A percentile compares a stretch with the other conserved stretches of the same genome.
phyloP scores from a whole-genome alignment of 1,139 yeast species.

The Taiozyma sp. region DNA sequence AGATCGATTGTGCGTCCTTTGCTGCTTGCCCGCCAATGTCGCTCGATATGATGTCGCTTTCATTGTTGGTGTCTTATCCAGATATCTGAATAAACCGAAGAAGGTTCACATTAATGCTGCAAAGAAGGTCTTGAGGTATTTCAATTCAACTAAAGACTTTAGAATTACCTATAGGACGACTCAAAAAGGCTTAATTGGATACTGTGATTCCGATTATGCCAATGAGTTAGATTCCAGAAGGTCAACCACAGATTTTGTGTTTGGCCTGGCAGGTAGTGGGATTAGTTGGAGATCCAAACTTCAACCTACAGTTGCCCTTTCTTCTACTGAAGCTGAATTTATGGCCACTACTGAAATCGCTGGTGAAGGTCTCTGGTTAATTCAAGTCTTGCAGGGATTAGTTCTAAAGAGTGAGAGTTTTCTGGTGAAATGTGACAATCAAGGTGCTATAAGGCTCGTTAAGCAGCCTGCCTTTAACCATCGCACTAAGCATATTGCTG shows the following conservation, averaged over 20 bases:
- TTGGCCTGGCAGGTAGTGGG: background rate
- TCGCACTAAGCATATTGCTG: too few species aligned
- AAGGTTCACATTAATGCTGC: constrained; percentile 1
- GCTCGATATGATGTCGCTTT: constrained; percentile 1
- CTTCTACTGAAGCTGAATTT: background rate
- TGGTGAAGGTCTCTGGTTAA: background rate
- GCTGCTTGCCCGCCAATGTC: constrained; percentile 1
- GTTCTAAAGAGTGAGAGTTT: too few species aligned
- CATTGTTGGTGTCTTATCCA: background rate
- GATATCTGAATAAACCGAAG: background rate
- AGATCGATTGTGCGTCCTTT: constrained; percentile 1
- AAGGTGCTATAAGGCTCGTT: too few species aligned
- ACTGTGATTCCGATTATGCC: background rate
- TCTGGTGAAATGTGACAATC: too few species aligned
- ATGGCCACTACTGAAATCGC: background rate
- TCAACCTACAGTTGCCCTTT: background rate
- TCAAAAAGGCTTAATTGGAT: background rate
- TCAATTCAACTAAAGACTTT: background rate
- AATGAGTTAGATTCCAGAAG: background rate
- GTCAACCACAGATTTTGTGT: background rate
- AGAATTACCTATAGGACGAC: background rate
- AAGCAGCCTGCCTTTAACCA: too few species aligned
- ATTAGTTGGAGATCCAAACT: background rate
- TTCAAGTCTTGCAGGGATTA: background rate
- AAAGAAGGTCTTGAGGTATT: background rate